These are phyloP conservation scores for Mycena pura DNA, from an alignment of 768 basidiomycete genomes.

Conservation along the genomic window DNA sequence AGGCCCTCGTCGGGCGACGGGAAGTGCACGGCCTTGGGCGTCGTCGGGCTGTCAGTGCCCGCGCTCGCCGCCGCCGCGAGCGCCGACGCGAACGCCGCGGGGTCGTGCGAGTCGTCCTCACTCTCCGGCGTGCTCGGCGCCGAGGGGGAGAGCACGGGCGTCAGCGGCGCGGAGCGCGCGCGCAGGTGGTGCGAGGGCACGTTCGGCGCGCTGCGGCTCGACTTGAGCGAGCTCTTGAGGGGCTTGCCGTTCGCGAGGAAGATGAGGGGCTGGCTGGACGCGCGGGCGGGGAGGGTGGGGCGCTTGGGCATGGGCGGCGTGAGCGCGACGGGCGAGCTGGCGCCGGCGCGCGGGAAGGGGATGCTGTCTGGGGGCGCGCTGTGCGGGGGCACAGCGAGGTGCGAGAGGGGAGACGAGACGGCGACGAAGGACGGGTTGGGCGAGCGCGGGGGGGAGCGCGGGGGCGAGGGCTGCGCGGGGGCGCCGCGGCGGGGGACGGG, in stretches of 20 bases:
- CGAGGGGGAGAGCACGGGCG: conserved; percentile 1
- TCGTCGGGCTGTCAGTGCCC: conserved; percentile 28
- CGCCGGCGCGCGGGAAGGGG: conserved; percentile 53
- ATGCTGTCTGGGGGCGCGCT: conserved; percentile 30
- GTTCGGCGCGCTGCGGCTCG: conserved; percentile 4
- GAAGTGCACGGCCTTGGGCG: conserved; percentile 89
- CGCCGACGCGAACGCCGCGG: too few species aligned
- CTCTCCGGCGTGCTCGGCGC: background rate
- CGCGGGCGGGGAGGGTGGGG: conserved; percentile 39
- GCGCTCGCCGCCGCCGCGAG: background rate
- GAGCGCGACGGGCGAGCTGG: conserved; percentile 27
- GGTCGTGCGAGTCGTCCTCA: too few species aligned
- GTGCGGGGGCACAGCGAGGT: background rate
- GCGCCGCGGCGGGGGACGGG: background rate
- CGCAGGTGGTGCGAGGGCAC: conserved; percentile 2
- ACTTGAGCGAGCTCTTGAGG: conserved; percentile 3
- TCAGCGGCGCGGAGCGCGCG: conserved; percentile 1
- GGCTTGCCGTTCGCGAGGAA: conserved; percentile 46
- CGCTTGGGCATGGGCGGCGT: conserved; percentile 33
- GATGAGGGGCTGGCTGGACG: conserved; percentile 42
- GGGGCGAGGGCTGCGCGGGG: too few species aligned
- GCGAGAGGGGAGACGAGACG: conserved; percentile 28
- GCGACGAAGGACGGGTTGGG: conserved; percentile 30
- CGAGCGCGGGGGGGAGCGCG: conserved; percentile 21
- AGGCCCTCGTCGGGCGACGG: conserved; percentile 67